A percentile compares a stretch with the other conserved stretches of the same genome.
Evolutionary conservation across 1,284 basidiomycete genomes (phyloP).

Genomic region (Somion occarium): DNA sequence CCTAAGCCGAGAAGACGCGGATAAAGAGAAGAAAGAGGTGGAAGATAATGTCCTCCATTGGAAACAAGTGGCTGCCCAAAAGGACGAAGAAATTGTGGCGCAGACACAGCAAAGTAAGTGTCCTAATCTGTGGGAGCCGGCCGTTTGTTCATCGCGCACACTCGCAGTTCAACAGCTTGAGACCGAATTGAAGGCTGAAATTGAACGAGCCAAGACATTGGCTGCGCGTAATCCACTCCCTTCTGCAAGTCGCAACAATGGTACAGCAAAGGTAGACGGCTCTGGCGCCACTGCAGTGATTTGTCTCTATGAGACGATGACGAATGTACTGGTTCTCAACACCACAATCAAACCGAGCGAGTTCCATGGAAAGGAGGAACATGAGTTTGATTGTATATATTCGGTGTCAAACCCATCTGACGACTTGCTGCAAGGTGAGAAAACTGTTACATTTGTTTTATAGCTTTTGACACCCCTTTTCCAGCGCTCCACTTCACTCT

Average conservation of each 20-base stretch:
- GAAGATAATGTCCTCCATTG: slow-evolving; percentile 45
- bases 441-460: not conserved
- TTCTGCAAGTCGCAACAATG: slow-evolving; percentile 19
- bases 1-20: slow-evolving; percentile 66
- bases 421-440: not conserved
- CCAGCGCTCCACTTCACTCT: slow-evolving; percentile 59
- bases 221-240: slow-evolving; percentile 34
- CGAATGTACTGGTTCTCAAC: slow-evolving; percentile 27
- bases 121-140: not conserved
- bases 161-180: slow-evolving; percentile 27
- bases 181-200: slow-evolving; percentile 50
- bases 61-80: slow-evolving; percentile 40
- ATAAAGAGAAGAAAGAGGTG: slow-evolving; percentile 55
- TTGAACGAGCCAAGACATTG: slow-evolving; percentile 50
- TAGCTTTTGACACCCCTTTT: not conserved
- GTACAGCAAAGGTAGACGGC: slow-evolving; percentile 34
- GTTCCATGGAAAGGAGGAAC: not conserved
- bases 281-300: slow-evolving; percentile 40
- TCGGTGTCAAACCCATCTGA: not conserved
- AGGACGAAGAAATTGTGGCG: slow-evolving; percentile 39
- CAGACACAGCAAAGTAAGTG: slow-evolving; percentile 43
- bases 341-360: slow-evolving; percentile 19
- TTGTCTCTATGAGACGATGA: slow-evolving; percentile 29
- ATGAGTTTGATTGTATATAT: slow-evolving; percentile 8
- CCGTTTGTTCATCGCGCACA: not conserved